Conservation (phyloP, 306 rosid species). For the Vigna hirtella region DNA sequence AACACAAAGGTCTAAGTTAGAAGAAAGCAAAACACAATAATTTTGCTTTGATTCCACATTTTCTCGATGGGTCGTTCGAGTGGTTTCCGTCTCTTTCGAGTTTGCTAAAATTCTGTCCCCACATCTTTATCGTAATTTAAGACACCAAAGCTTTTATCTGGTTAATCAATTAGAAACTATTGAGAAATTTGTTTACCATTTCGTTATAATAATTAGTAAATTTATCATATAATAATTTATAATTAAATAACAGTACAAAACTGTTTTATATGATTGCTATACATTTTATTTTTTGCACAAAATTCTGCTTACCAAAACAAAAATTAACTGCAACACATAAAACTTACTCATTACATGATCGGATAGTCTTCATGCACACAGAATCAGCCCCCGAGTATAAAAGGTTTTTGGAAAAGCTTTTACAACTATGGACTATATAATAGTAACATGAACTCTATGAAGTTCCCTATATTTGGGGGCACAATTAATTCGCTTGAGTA, state of each 20-base stretch:
- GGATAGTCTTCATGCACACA: conserved; percentile 14
- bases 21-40: background rate
- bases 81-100: conserved; percentile 8
- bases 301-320: background rate
- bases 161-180: too few relatives aligned
- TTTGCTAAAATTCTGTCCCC: conserved; percentile 21
- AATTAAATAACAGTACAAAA: too few relatives aligned
- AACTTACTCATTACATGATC: background rate
- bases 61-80: conserved; percentile 13
- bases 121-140: background rate
- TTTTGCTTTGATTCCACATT: conserved; percentile 28
- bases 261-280: too few relatives aligned
- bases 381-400: background rate
- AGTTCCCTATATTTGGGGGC: conserved; percentile 30
- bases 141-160: background rate
- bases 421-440: background rate
- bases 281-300: too few relatives aligned
- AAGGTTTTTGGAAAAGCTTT: conserved; percentile 16
- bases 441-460: background rate
- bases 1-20: background rate
- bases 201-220: too few relatives aligned
- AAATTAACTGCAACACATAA: background rate
- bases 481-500: background rate
- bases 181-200: too few relatives aligned
- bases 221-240: too few relatives aligned